Evolutionary conservation across 305 asterid species (phyloP).

Genomic region (Fraxinus baroniana): DNA sequence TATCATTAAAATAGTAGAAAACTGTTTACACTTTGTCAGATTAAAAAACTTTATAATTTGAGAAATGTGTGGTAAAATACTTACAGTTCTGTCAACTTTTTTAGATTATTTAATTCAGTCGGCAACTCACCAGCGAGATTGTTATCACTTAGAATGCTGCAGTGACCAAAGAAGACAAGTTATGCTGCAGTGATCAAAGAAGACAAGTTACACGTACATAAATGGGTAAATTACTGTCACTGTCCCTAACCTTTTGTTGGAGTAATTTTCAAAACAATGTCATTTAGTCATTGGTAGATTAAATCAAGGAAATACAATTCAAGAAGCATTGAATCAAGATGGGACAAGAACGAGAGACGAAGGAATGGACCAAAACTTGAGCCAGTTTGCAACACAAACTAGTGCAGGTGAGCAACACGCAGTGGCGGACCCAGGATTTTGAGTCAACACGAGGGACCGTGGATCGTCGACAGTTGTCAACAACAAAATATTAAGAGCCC

Average conservation of each 20-base stretch:
- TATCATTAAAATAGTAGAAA: neutral
- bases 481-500: no score
- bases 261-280: no score
- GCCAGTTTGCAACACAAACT: neutral
- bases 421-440: no score
- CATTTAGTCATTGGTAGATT: neutral
- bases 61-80: slow-evolving; percentile 11
- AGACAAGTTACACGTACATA: no score
- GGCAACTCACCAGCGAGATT: slow-evolving; percentile 52
- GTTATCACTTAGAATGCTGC: slow-evolving; percentile 48
- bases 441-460: no score
- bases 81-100: slow-evolving; percentile 45
- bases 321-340: neutral
- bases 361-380: neutral
- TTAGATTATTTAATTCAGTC: slow-evolving; percentile 37
- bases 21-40: neutral
- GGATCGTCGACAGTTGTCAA: no score
- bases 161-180: slow-evolving; percentile 9
- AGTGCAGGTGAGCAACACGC: neutral
- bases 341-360: neutral
- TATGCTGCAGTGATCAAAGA: no score
- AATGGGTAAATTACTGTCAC: no score
- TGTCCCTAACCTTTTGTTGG: no score
- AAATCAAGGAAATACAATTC: neutral
- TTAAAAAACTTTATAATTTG: neutral